These are phyloP conservation scores for Mallotus japonicus DNA, from an alignment of 441 rosid species.

Conservation along the genomic window DNA sequence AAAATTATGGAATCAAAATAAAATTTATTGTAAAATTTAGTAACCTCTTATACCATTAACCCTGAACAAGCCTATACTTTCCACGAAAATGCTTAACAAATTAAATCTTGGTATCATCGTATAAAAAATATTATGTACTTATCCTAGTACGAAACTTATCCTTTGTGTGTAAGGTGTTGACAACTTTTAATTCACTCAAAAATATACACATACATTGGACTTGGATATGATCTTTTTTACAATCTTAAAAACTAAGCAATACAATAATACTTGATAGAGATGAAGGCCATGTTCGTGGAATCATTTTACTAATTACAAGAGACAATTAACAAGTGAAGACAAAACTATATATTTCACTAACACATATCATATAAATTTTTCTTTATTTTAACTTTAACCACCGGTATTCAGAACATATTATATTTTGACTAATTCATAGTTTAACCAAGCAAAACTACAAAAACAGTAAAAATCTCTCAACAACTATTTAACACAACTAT, in stretches of 20 bases:
- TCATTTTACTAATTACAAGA: neutral
- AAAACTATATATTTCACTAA: too few relatives aligned
- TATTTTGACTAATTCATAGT: neutral
- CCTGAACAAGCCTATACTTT: neutral
- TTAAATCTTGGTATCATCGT: too few relatives aligned
- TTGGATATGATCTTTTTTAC: neutral
- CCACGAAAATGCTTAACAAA: neutral
- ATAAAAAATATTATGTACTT: too few relatives aligned
- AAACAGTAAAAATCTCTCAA: too few relatives aligned
- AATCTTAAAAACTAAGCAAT: neutral
- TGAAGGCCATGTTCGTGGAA: neutral
- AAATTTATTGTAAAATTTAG: too few relatives aligned
- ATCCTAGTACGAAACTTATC: neutral
- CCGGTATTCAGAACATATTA: too few relatives aligned
- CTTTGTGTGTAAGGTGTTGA: neutral
- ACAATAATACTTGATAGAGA: neutral
- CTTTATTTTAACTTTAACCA: too few relatives aligned
- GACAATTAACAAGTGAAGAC: neutral
- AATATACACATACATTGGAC: slow-evolving; percentile 7
- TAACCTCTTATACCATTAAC: too few relatives aligned
- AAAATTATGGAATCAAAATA: too few relatives aligned
- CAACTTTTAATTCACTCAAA: slow-evolving; percentile 2
- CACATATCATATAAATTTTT: too few relatives aligned
- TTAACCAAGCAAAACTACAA: neutral
- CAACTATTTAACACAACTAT: too few relatives aligned